Percentiles rank a stretch among this genome's conserved stretches.
Evolutionary conservation across 2,329 filamentous ascomycete species (phyloP).

Genomic region (Colletotrichum tropicale): DNA sequence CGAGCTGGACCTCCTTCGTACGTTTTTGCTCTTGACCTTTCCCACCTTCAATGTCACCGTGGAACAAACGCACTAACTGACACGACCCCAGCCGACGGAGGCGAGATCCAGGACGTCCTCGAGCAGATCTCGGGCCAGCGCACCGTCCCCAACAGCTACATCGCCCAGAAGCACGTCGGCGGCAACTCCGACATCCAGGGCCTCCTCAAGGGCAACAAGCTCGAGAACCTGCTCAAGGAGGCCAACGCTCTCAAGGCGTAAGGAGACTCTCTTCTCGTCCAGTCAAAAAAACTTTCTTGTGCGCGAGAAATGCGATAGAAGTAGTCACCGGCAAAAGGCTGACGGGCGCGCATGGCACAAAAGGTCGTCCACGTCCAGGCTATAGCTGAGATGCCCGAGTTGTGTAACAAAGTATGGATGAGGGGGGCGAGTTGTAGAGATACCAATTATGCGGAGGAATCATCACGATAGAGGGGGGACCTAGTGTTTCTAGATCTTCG

Average conservation of each 20-base stretch:
- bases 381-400: not conserved
- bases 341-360: not conserved
- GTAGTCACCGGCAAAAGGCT: not conserved
- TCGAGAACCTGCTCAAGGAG: slow-evolving; percentile 44
- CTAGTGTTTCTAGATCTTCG: not conserved
- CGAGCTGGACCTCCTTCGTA: slow-evolving; percentile 87
- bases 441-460: not conserved
- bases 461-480: not conserved
- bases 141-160: slow-evolving; percentile 96
- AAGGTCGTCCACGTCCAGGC: not conserved
- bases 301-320: not conserved
- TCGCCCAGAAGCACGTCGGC: slow-evolving; percentile 88
- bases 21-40: too few species aligned
- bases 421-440: not conserved
- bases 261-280: slow-evolving; percentile 22
- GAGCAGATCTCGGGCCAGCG: slow-evolving; percentile 80
- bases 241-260: slow-evolving; percentile 48
- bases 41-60: too few species aligned
- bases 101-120: slow-evolving; percentile 83
- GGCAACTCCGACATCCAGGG: slow-evolving; percentile 86
- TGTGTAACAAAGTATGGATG: not conserved
- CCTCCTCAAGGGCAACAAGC: slow-evolving; percentile 53
- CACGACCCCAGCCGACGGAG: slow-evolving; percentile 71
- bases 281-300: not conserved
- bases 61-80: too few species aligned